phyloP scores from a whole-genome alignment of 495 filamentous ascomycete genomes.

The Jackrogersella multiformis region DNA sequence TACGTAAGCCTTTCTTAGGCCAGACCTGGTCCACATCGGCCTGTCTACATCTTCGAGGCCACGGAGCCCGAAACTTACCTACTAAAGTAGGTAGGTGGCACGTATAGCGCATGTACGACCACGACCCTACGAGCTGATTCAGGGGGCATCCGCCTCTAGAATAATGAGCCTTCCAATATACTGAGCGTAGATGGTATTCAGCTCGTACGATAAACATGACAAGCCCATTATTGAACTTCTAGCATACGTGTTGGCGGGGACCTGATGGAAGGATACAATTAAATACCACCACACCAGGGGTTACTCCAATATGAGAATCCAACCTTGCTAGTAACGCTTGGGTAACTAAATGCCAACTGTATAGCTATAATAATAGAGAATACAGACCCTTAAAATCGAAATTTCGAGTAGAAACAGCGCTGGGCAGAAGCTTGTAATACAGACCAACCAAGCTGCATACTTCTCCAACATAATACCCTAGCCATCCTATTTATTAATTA shows the following conservation, averaged over 20 bases:
- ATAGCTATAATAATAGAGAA: not conserved
- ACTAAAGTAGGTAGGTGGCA: slow-evolving; percentile 34
- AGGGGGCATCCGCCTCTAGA: slow-evolving; percentile 4
- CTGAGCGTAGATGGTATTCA: not conserved
- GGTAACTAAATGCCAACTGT: slow-evolving; percentile 4
- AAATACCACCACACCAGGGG: slow-evolving; percentile 21
- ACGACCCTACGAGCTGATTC: slow-evolving; percentile 18
- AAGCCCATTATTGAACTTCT: not conserved
- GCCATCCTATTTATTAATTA: too few relatives aligned
- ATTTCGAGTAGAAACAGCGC: not conserved
- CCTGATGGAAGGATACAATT: not conserved
- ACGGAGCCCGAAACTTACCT: slow-evolving; percentile 29
- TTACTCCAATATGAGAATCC: slow-evolving; percentile 5
- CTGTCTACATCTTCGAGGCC: not conserved
- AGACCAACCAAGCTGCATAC: not conserved
- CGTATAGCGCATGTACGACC: slow-evolving; percentile 17
- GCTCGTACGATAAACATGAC: slow-evolving; percentile 14
- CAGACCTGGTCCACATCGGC: slow-evolving; percentile 11
- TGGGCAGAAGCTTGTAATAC: not conserved
- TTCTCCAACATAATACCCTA: not conserved
- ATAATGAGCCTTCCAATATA: not conserved
- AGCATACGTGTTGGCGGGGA: not conserved
- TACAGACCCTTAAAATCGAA: not conserved
- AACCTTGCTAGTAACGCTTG: not conserved
- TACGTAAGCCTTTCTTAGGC: slow-evolving; percentile 6